phyloP scores from a whole-genome alignment of 2,329 filamentous ascomycete genomes.

The Torrubiella hemipterigena region DNA sequence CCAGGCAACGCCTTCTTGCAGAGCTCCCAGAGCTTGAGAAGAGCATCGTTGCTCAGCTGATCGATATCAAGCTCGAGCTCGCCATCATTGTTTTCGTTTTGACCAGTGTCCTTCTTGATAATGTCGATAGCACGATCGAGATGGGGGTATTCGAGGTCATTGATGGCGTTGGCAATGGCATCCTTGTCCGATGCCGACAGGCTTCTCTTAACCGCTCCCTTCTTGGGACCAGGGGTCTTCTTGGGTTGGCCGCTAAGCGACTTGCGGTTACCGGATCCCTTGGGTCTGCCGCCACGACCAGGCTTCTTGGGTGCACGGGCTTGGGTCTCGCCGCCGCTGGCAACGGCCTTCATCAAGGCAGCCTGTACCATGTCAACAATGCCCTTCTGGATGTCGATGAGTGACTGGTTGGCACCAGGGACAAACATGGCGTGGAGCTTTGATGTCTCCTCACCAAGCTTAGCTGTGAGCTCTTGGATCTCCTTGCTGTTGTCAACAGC shows the following conservation, averaged over 20 bases:
- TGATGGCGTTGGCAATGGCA: conserved; percentile 76
- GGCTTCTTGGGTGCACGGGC: conserved; percentile 47
- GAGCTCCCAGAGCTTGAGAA: conserved; percentile 37
- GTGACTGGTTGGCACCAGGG: conserved; percentile 36
- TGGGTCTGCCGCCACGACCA: conserved; percentile 45
- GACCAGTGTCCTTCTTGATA: conserved; percentile 76
- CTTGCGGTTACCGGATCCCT: conserved; percentile 30
- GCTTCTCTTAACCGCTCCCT: conserved; percentile 31
- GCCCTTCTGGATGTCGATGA: conserved; percentile 45
- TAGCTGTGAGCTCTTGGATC: conserved; percentile 39
- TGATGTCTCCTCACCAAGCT: conserved; percentile 42
- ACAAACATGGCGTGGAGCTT: conserved; percentile 44
- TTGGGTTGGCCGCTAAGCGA: conserved; percentile 20
- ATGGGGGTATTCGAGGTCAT: conserved; percentile 64
- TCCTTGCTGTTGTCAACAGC: conserved; percentile 26
- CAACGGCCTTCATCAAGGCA: conserved; percentile 63
- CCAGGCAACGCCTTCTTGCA: conserved; percentile 29
- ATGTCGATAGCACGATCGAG: conserved; percentile 75
- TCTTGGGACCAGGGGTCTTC: conserved; percentile 29
- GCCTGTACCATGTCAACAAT: conserved; percentile 56
- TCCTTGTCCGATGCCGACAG: conserved; percentile 78
- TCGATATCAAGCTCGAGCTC: conserved; percentile 51
- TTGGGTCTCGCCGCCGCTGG: conserved; percentile 39
- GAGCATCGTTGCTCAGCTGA: conserved; percentile 40
- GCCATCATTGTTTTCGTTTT: conserved; percentile 49